phyloP scores from a whole-genome alignment of 2,329 filamentous ascomycete genomes.

The Colletotrichum sp. region DNA sequence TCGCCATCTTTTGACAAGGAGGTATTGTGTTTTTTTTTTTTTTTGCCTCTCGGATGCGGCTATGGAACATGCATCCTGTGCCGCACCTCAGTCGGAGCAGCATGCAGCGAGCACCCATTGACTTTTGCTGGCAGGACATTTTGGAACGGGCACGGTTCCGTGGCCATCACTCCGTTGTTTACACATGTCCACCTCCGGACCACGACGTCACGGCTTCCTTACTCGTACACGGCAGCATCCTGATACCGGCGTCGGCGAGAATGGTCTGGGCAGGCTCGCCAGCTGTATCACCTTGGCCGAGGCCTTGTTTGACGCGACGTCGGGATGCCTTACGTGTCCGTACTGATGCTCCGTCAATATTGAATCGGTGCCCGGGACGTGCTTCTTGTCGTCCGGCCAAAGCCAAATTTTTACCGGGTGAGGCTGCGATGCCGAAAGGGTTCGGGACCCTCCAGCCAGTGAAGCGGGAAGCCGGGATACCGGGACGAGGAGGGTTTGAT shows the following conservation, averaged over 20 bases:
- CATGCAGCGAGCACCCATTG: background rate
- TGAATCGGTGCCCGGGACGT: background rate
- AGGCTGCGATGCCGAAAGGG: background rate
- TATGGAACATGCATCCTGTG: background rate
- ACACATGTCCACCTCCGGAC: background rate
- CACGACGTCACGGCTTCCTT: constrained; percentile 8
- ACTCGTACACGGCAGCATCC: constrained; percentile 12
- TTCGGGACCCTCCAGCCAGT: constrained; percentile 1
- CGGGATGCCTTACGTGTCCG: background rate
- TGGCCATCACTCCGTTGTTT: background rate
- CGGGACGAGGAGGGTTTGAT: constrained; percentile 12
- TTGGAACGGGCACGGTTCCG: constrained; percentile 2
- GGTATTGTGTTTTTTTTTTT: background rate
- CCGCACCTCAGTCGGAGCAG: background rate
- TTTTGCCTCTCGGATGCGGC: background rate
- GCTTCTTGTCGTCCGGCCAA: background rate
- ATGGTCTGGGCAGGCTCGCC: background rate
- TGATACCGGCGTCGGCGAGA: constrained; percentile 1
- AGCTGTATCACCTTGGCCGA: background rate
- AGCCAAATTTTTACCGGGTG: background rate
- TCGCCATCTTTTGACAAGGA: constrained; percentile 14
- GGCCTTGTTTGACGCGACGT: background rate
- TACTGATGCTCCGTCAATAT: background rate
- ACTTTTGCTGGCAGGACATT: background rate
- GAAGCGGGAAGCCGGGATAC: constrained; percentile 18